Base-by-base conservation (phyloP, 2,329 filamentous ascomycete genomes). In the Torrubiellomyces zombiae region DNA sequence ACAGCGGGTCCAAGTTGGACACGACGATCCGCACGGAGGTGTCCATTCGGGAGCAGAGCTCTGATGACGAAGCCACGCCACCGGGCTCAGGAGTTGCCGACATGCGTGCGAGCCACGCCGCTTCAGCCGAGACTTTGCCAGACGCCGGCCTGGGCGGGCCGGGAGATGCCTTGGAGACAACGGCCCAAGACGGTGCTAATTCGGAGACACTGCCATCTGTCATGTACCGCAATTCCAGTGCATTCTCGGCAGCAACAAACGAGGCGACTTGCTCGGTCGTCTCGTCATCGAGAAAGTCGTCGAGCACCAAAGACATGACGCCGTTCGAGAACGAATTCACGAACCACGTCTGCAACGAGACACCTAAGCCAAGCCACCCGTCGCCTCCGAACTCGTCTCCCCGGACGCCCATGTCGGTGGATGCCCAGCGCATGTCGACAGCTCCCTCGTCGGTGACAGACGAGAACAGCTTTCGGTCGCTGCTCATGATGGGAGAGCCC, bases 371-470 rank as follows among this genome's bases (percentile, higher is more conserved):
- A n/a, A 63, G 66, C 25, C 62, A 67, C 33, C 56, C 70, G 24
- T 69, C 77, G 1, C 77, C 77, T 0, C 63, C 73, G 41, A 29
- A 38, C 13, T 64, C 76, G 1, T 82, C 77, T 5, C 78, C 77
- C 0, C 67, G 75, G 26, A 66, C 75, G 31, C 58, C 72, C 29
- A 56, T 78, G 48, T 73, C 69, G 4, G 72, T 79, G 28, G 78
- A 85, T 33, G 67, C 67, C 1, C 73, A 78, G 26, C 66, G 75
- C 12, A 66, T 82, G 15, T 79, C 76, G 5, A 83, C 78, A 2
- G 73, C 78, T 3, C 70, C 75, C 5, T 85, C 78, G 2, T 83
- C 77, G 0, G 57, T 75, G 21, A 66, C 68, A 1, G 78, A 83
- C 32, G 76, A 76, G 34, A 74, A 70, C 29, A 68, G 60, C 18